Percentiles rank a stretch among this genome's conserved stretches.
Conservation (phyloP, 2,329 filamentous ascomycete genomes). For the Penicillium sp. region DNA sequence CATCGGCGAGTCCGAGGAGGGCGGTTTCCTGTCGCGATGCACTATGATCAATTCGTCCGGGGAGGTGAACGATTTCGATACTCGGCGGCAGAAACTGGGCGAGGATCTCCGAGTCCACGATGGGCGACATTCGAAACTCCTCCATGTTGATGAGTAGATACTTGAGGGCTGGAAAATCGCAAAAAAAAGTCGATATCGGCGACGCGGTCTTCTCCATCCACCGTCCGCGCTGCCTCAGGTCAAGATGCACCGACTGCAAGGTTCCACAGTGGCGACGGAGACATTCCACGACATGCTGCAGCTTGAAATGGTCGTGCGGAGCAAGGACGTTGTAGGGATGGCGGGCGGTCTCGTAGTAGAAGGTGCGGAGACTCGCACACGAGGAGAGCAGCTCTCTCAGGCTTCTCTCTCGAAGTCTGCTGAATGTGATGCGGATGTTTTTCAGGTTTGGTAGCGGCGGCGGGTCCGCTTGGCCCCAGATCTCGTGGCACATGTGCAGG, state of each 20-base stretch:
- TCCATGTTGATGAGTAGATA: not conserved
- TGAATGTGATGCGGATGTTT: constrained; percentile 10
- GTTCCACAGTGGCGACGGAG: not conserved
- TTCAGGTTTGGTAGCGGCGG: constrained; percentile 15
- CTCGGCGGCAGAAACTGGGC: not conserved
- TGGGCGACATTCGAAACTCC: not conserved
- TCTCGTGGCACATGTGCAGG: constrained; percentile 12
- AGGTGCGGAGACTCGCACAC: constrained; percentile 14
- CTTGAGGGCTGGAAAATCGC: not conserved
- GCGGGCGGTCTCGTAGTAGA: constrained; percentile 9
- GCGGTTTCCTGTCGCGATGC: not conserved
- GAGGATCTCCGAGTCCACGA: not conserved
- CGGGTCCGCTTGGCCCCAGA: not conserved
- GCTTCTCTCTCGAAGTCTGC: not conserved
- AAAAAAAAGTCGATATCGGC: not conserved
- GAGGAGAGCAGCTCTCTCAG: constrained; percentile 10
- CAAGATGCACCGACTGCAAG: not conserved
- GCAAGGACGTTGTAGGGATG: not conserved
- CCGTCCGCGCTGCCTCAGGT: not conserved
- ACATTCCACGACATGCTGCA: not conserved
- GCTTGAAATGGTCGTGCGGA: not conserved
- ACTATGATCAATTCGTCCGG: not conserved
- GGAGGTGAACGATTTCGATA: not conserved
- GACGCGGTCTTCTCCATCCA: too few relatives aligned
- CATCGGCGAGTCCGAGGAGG: not conserved